Evolutionary conservation across 2,329 filamentous ascomycete genomes (phyloP).

Genomic region (Alternaria alternata): DNA sequence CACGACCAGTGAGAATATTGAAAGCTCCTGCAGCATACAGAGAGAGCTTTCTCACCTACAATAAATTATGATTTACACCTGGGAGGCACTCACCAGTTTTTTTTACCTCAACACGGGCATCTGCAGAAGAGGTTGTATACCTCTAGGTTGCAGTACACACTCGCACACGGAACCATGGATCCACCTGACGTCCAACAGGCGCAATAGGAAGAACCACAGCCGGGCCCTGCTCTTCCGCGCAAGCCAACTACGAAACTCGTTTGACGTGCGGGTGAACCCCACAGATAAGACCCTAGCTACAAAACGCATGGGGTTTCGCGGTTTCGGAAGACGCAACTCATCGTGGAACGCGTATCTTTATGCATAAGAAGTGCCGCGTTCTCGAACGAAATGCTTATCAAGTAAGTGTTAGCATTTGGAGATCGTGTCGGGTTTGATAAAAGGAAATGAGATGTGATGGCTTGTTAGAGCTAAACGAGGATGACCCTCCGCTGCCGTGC

Average conservation of each 20-base stretch:
- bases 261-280: constrained; percentile 1
- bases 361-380: background rate
- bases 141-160: background rate
- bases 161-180: background rate
- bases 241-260: background rate
- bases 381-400: background rate
- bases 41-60: background rate
- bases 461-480: background rate
- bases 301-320: constrained; percentile 7
- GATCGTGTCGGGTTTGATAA: background rate
- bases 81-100: background rate
- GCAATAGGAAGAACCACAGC: background rate
- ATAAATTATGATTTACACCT: background rate
- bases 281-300: background rate
- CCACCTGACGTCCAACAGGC: background rate
- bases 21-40: background rate
- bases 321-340: constrained; percentile 5
- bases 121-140: background rate
- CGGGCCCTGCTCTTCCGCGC: background rate
- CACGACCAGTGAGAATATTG: background rate
- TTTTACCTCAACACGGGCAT: background rate
- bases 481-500: background rate
- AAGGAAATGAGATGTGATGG: background rate
- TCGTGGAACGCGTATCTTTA: background rate
- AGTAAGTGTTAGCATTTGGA: background rate